Conservation (phyloP, 2,329 filamentous ascomycete species). For the Westerdykella aurantiaca region DNA sequence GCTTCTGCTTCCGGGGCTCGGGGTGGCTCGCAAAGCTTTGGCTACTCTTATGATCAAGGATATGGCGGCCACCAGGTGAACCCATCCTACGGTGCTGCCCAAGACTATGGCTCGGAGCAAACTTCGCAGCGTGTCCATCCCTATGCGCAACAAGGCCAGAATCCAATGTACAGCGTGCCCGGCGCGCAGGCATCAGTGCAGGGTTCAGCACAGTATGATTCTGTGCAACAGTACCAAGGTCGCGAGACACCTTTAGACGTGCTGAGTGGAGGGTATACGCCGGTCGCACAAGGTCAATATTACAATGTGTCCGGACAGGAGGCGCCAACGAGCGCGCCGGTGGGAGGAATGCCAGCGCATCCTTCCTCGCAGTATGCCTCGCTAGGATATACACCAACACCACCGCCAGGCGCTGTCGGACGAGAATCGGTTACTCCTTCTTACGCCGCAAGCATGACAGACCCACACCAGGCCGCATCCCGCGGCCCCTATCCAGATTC, state of each 20-base stretch:
- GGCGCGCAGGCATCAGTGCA: constrained; percentile 30
- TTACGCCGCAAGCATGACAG: constrained; percentile 50
- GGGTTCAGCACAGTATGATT: constrained; percentile 64
- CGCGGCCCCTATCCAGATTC: constrained; percentile 36
- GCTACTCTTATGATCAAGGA: constrained; percentile 52
- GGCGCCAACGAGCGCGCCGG: constrained; percentile 47
- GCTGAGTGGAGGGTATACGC: constrained; percentile 46
- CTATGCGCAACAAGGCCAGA: constrained; percentile 52
- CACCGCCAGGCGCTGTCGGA: constrained; percentile 47
- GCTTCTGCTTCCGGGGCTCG: constrained; percentile 37
- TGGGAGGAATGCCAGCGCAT: neutral
- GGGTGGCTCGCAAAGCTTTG: constrained; percentile 40
- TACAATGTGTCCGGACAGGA: constrained; percentile 65
- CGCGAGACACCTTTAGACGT: constrained; percentile 65
- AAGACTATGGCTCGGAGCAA: constrained; percentile 56
- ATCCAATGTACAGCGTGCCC: constrained; percentile 72
- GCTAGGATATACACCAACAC: constrained; percentile 55
- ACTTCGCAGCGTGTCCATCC: constrained; percentile 34
- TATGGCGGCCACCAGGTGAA: constrained; percentile 49
- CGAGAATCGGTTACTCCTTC: constrained; percentile 47
- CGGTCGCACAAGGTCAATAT: constrained; percentile 56
- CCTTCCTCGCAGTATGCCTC: constrained; percentile 56
- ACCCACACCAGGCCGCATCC: constrained; percentile 41
- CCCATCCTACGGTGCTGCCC: constrained; percentile 53
- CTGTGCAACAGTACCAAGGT: constrained; percentile 67